These are phyloP conservation scores for Penicillium flavigenum DNA, from an alignment of 495 filamentous ascomycete genomes.

Conservation along the genomic window DNA sequence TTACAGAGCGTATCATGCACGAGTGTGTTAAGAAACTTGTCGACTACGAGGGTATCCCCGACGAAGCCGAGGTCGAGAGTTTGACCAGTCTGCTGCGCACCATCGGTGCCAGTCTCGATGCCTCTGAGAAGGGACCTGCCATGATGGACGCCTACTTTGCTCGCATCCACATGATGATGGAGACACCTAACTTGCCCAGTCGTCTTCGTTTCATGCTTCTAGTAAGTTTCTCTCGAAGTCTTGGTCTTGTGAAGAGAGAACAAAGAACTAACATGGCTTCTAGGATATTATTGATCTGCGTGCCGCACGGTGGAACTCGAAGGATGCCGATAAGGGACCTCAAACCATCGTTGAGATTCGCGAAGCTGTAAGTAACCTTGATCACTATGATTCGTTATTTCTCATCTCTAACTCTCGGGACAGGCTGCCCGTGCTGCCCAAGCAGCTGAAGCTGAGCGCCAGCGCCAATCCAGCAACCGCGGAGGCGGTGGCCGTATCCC, in stretches of 20 bases:
- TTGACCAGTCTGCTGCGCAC: conserved; percentile 89
- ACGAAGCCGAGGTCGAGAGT: conserved; percentile 94
- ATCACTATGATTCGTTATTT: background rate
- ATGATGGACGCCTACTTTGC: conserved; percentile 95
- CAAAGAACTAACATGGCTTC: conserved; percentile 10
- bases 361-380: conserved; percentile 62
- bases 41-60: conserved; percentile 89
- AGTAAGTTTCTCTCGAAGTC: conserved; percentile 42
- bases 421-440: conserved; percentile 71
- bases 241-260: background rate
- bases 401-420: conserved; percentile 18
- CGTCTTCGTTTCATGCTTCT: conserved; percentile 93
- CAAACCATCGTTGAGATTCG: conserved; percentile 94
- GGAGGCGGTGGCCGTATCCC: conserved; percentile 61
- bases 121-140: conserved; percentile 70
- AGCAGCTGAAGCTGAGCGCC: conserved; percentile 56
- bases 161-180: conserved; percentile 77
- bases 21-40: conserved; percentile 96
- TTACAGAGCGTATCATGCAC: conserved; percentile 99
- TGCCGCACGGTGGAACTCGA: conserved; percentile 70
- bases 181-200: conserved; percentile 75
- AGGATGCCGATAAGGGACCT: conserved; percentile 84
- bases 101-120: conserved; percentile 82
- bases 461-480: conserved; percentile 48
- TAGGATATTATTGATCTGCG: conserved; percentile 86